A percentile compares a stretch with the other conserved stretches of the same genome.
Conservation (phyloP, 192 early-diverging fungal species). For the Coemansia sp. region DNA sequence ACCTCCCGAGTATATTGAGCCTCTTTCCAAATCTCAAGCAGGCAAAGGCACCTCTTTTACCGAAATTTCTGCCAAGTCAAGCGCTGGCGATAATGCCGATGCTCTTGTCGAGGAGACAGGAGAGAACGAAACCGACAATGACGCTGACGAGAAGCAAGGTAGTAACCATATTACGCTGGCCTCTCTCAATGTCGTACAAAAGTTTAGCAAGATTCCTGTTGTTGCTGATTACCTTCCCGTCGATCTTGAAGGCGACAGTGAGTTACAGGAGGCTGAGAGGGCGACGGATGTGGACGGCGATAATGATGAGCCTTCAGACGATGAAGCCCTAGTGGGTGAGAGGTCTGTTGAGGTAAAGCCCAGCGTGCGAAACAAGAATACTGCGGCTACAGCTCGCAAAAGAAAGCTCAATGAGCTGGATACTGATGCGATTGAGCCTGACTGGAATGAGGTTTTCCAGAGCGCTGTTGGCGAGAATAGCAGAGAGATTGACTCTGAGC, state of each 20-base stretch:
- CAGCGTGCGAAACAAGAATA: slow-evolving; percentile 14
- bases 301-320: slow-evolving; percentile 31
- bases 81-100: slow-evolving; percentile 8
- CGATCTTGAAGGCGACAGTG: slow-evolving; percentile 71
- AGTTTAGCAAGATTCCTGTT: slow-evolving; percentile 91
- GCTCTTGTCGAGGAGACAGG: slow-evolving; percentile 32
- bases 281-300: slow-evolving; percentile 47
- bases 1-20: slow-evolving; percentile 65
- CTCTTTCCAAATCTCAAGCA: slow-evolving; percentile 12
- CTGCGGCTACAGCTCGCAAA: slow-evolving; percentile 27
- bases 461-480: slow-evolving; percentile 70
- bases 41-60: slow-evolving; percentile 4
- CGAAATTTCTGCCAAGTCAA: neutral
- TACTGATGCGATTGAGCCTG: slow-evolving; percentile 54
- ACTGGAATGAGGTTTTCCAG: slow-evolving; percentile 89
- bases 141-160: slow-evolving; percentile 26
- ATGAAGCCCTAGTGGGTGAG: slow-evolving; percentile 20
- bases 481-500: slow-evolving; percentile 43
- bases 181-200: slow-evolving; percentile 73
- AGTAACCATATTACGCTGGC: slow-evolving; percentile 14
- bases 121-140: slow-evolving; percentile 24
- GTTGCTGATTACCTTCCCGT: slow-evolving; percentile 79
- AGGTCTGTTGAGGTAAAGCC: neutral
- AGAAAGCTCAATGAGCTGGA: slow-evolving; percentile 44
- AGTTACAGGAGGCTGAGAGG: slow-evolving; percentile 59